phyloP scores from a whole-genome alignment of 2,329 filamentous ascomycete genomes.

The Colletotrichum magnum region DNA sequence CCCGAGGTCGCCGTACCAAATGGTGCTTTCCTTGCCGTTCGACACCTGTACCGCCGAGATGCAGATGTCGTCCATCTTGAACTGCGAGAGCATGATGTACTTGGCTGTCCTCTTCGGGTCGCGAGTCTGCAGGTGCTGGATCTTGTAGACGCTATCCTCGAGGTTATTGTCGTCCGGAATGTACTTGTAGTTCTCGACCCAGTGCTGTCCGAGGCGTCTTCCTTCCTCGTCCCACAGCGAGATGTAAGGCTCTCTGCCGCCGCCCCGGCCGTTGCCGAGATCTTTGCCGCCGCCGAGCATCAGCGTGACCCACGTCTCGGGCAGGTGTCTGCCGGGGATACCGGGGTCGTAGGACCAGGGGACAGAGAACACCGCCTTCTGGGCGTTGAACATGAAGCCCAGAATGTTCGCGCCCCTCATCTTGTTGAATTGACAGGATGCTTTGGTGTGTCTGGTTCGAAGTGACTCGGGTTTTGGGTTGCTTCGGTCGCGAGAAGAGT shows the following conservation, averaged over 20 bases:
- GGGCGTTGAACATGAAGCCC: constrained; percentile 4
- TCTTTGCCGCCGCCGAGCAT: constrained; percentile 6
- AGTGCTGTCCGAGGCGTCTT: constrained; percentile 33
- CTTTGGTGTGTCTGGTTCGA: neutral
- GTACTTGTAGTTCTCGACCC: constrained; percentile 9
- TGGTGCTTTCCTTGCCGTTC: constrained; percentile 36
- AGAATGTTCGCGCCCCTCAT: constrained; percentile 14
- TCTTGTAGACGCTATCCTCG: constrained; percentile 20
- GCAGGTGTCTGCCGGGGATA: constrained; percentile 15
- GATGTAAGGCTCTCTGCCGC: constrained; percentile 39
- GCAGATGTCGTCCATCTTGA: constrained; percentile 42
- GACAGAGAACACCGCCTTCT: neutral
- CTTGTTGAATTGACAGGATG: neutral
- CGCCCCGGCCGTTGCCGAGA: constrained; percentile 13
- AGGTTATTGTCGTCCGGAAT: constrained; percentile 4
- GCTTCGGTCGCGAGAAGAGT: neutral
- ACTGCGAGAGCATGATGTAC: constrained; percentile 41
- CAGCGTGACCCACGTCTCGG: constrained; percentile 12
- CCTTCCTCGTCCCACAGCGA: constrained; percentile 42
- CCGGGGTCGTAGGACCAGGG: constrained; percentile 12
- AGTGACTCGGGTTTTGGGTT: neutral
- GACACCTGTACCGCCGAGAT: constrained; percentile 43
- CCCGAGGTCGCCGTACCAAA: constrained; percentile 44
- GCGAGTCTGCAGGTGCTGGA: constrained; percentile 36
- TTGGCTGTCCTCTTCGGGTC: constrained; percentile 30